phyloP scores from a whole-genome alignment of 805 yeast genomes.

The Metschnikowia orientalis region DNA sequence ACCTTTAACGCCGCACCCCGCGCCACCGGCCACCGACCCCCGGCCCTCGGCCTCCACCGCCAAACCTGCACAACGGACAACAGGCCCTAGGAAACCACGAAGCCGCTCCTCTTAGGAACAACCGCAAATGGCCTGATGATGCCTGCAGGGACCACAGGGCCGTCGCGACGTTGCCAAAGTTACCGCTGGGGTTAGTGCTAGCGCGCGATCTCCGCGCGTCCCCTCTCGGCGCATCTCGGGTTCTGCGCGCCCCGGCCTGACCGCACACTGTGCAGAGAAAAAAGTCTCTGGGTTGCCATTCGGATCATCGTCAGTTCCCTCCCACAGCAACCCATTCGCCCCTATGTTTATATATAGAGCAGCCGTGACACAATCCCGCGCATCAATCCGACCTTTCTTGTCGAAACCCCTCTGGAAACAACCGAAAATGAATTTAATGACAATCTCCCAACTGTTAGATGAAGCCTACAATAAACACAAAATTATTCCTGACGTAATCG shows the following conservation, averaged over 20 bases:
- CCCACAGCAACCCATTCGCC: conserved; percentile 1
- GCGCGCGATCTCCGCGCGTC: conserved; percentile 4
- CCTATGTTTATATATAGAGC: conserved; percentile 15
- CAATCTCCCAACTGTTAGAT: conserved; percentile 52
- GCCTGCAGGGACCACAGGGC: background rate
- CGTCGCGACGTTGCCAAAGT: no score
- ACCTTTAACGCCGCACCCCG: no score
- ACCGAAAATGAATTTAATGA: conserved; percentile 40
- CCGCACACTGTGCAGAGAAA: conserved; percentile 11
- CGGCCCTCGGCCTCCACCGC: no score
- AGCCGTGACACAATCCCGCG: conserved; percentile 5
- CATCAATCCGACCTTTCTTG: background rate
- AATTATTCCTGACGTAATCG: conserved; percentile 50
- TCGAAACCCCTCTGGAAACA: conserved; percentile 1
- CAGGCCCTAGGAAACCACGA: no score
- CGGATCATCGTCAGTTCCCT: conserved; percentile 3
- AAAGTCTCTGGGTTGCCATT: conserved; percentile 10
- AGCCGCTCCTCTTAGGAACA: no score
- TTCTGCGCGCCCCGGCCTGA: conserved; percentile 4
- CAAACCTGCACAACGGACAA: no score
- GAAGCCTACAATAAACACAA: conserved; percentile 47
- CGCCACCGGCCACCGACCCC: no score
- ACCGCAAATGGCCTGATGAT: no score
- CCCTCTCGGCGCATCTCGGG: conserved; percentile 9
- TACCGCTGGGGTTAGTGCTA: no score